phyloP scores from a whole-genome alignment of 1,139 yeast species.

The Diutina pseudorugosa region DNA sequence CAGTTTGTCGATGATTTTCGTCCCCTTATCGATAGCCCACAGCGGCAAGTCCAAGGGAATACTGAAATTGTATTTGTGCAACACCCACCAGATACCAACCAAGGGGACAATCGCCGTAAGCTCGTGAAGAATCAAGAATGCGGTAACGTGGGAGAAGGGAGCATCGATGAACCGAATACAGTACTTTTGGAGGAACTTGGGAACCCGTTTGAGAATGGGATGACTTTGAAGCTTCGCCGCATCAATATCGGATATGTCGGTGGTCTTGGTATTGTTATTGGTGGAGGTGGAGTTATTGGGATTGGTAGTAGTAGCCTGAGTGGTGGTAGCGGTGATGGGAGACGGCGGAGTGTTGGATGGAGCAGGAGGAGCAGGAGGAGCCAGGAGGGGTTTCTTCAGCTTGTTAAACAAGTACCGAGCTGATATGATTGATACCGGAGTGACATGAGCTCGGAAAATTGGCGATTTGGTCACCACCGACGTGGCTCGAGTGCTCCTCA shows the following conservation, averaged over 20 bases:
- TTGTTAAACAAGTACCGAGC: too few relatives aligned
- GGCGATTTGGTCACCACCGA: too few relatives aligned
- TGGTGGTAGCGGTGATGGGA: background rate
- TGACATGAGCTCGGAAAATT: too few relatives aligned
- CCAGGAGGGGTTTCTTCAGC: too few relatives aligned
- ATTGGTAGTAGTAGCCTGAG: background rate
- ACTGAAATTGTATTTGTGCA: conserved; percentile 39
- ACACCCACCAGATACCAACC: conserved; percentile 60
- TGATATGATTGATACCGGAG: too few relatives aligned
- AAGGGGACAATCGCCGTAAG: conserved; percentile 75
- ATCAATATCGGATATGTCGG: background rate
- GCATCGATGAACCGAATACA: conserved; percentile 40
- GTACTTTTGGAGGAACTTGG: conserved; percentile 38
- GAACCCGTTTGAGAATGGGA: conserved; percentile 29
- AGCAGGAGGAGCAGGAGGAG: too few relatives aligned
- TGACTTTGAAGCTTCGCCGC: conserved; percentile 9
- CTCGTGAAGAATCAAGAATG: conserved; percentile 77
- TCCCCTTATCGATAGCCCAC: conserved; percentile 54
- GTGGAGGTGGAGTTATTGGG: background rate
- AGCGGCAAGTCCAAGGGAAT: conserved; percentile 47
- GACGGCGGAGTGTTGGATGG: background rate
- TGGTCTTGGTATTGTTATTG: background rate
- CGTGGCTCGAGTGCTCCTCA: too few relatives aligned
- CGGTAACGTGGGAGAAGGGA: conserved; percentile 57
- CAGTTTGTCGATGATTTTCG: conserved; percentile 41